A percentile compares a stretch with the other conserved stretches of the same genome.
phyloP scores from a whole-genome alignment of 2,329 filamentous ascomycete species.

The Sporothrix variecibatus region DNA sequence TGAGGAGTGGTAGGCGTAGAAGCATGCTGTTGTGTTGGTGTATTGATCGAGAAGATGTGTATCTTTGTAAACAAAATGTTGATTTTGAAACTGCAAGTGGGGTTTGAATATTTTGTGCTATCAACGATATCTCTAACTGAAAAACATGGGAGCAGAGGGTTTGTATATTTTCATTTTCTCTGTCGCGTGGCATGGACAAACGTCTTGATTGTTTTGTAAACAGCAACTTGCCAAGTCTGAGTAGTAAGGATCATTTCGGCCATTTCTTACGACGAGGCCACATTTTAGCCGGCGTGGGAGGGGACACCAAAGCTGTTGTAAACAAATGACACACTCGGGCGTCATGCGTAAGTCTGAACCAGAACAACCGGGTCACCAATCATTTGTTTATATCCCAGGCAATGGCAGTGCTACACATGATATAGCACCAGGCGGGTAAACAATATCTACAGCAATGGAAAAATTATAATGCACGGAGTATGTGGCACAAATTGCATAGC shows the following conservation, averaged over 20 bases:
- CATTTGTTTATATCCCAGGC: neutral
- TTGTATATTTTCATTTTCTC: neutral
- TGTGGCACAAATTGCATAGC: neutral
- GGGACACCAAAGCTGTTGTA: neutral
- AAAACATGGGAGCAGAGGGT: neutral
- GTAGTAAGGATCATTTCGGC: neutral
- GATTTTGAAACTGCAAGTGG: neutral
- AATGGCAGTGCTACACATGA: neutral
- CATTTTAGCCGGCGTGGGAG: neutral
- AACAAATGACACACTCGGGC: neutral
- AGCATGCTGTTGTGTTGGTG: neutral
- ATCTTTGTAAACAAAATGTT: neutral
- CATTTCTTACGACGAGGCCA: neutral
- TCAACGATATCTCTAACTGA: no score
- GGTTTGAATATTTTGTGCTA: neutral
- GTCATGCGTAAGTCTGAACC: neutral
- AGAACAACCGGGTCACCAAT: neutral
- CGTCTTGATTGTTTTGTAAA: neutral
- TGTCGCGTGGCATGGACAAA: neutral
- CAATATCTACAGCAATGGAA: neutral
- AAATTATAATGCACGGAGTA: neutral
- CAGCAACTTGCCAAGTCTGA: neutral
- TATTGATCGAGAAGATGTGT: neutral
- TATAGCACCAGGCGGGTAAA: neutral
- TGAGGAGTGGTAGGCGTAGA: neutral